Percentiles rank a stretch among this genome's conserved stretches.
phyloP scores from a whole-genome alignment of 306 rosid species.

The Styphnolobium japonicum region DNA sequence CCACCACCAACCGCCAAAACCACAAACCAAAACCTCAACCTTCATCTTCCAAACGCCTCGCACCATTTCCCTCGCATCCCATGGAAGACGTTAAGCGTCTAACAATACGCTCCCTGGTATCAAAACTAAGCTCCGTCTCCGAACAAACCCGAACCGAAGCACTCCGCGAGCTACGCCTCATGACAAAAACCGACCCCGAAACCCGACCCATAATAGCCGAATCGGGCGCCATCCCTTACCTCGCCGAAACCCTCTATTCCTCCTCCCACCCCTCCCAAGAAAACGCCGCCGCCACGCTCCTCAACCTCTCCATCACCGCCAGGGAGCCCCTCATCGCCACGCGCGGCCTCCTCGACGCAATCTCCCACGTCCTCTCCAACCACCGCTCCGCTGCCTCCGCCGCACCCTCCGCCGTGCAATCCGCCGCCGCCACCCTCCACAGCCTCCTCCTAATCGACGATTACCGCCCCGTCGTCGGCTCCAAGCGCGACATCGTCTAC shows the following conservation, averaged over 20 bases:
- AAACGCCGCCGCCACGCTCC: conserved; percentile 85
- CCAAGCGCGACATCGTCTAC: conserved; percentile 79
- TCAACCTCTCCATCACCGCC: conserved; percentile 74
- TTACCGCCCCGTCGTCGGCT: conserved; percentile 70
- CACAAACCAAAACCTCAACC: no score
- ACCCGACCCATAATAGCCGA: conserved; percentile 78
- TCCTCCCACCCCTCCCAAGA: conserved; percentile 62
- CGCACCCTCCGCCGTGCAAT: conserved; percentile 75
- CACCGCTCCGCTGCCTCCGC: conserved; percentile 51
- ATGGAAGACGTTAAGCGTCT: conserved; percentile 49
- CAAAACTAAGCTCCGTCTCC: conserved; percentile 82
- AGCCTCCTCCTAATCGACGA: conserved; percentile 73
- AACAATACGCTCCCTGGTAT: conserved; percentile 43
- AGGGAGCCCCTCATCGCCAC: conserved; percentile 64
- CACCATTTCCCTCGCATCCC: no score
- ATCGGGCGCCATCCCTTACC: conserved; percentile 69
- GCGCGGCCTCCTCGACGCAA: conserved; percentile 83
- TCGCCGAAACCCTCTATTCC: conserved; percentile 70
- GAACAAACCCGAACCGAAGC: conserved; percentile 62
- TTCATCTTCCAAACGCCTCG: no score
- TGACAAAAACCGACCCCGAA: conserved; percentile 66
- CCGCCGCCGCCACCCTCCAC: conserved; percentile 79
- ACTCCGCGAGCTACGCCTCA: conserved; percentile 55
- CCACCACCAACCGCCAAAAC: no score
- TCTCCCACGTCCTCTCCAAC: conserved; percentile 64